A percentile compares a stretch with the other conserved stretches of the same genome.
These are phyloP conservation scores for Chytridiales sp. DNA, from an alignment of 371 early-diverging fungal genomes.

Conservation along the genomic window DNA sequence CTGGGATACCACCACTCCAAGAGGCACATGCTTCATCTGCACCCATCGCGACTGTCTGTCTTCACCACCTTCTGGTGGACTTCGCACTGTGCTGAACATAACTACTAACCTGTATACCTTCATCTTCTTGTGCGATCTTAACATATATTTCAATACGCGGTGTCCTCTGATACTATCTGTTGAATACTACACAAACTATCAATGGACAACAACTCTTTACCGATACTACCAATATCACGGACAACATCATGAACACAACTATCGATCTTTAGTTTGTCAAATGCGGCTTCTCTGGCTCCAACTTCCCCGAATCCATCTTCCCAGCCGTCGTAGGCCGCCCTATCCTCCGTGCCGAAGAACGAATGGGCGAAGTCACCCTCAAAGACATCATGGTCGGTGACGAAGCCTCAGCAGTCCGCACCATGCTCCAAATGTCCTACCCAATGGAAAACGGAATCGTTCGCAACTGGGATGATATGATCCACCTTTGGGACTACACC, in stretches of 20 bases:
- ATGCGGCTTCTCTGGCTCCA: conserved; percentile 92
- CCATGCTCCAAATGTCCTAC: conserved; percentile 91
- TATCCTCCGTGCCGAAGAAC: conserved; percentile 93
- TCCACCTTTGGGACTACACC: conserved; percentile 96
- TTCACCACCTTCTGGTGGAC: no score
- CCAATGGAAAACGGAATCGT: conserved; percentile 98
- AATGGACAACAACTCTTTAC: background rate
- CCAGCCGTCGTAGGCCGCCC: conserved; percentile 97
- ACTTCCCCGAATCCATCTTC: conserved; percentile 94
- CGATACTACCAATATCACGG: background rate
- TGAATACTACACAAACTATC: background rate
- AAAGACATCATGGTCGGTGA: conserved; percentile 97
- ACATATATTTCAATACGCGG: no score
- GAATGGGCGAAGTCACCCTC: conserved; percentile 66
- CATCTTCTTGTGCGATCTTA: no score
- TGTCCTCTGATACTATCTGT: background rate
- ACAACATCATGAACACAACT: no score
- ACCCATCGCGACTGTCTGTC: no score
- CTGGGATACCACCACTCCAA: no score
- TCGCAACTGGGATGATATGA: conserved; percentile 97
- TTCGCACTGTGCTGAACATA: no score
- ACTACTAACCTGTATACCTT: no score
- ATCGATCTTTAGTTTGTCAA: conserved; percentile 96
- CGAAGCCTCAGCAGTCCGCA: conserved; percentile 87
- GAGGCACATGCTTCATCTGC: no score